Percentiles rank a stretch among this genome's conserved stretches.
phyloP scores from a whole-genome alignment of 2,329 filamentous ascomycete genomes.

The Juglanconis sp. region DNA sequence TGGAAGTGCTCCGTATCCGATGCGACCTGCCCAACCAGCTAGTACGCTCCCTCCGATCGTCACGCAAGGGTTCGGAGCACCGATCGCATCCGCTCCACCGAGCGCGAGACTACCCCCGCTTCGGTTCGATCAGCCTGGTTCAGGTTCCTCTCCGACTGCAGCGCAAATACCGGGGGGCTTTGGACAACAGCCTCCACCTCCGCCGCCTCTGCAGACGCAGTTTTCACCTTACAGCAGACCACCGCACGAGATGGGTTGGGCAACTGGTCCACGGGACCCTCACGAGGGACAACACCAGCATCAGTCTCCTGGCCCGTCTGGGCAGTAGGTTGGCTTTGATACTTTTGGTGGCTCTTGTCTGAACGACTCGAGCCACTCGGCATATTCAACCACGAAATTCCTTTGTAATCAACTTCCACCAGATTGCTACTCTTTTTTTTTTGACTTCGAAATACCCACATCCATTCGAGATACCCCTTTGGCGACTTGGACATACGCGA shows the following conservation, averaged over 20 bases:
- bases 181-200: constrained; percentile 7
- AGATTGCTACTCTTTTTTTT: not conserved
- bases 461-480: constrained; percentile 17
- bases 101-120: constrained; percentile 47
- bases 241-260: constrained; percentile 38
- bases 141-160: constrained; percentile 24
- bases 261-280: constrained; percentile 25
- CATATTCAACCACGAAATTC: too few species aligned
- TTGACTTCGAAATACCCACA: not conserved
- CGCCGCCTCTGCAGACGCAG: constrained; percentile 17
- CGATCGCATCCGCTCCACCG: constrained; percentile 23
- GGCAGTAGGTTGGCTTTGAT: not conserved
- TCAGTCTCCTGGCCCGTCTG: not conserved
- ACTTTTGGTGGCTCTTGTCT: too few species aligned
- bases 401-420: not conserved
- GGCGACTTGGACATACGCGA: constrained; percentile 13
- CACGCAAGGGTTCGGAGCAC: constrained; percentile 11
- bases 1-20: constrained; percentile 39
- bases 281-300: constrained; percentile 3
- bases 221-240: constrained; percentile 25
- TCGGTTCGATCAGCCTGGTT: constrained; percentile 39
- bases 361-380: too few species aligned
- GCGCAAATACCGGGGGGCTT: constrained; percentile 13
- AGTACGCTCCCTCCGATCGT: constrained; percentile 39
- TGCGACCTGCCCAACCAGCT: constrained; percentile 29